Conservation (phyloP, 352 stramenopile genomes). For the Pythium grandisporangium region DNA sequence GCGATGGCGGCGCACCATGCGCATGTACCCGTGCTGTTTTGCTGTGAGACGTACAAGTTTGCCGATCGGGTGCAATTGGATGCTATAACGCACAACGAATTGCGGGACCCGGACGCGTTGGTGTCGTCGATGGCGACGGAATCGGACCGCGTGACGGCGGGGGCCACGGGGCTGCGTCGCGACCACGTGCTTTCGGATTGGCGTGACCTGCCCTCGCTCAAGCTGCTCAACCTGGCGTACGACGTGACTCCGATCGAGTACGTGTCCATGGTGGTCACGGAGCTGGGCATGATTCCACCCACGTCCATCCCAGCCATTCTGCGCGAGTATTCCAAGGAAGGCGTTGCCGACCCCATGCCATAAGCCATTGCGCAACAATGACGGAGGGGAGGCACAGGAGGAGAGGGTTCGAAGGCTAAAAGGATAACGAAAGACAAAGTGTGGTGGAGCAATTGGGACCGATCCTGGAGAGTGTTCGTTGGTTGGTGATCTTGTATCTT, state of each 20-base stretch:
- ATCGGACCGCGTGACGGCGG: conserved; percentile 27
- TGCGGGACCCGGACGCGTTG: conserved; percentile 91
- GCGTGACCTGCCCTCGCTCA: conserved; percentile 60
- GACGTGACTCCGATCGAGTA: conserved; percentile 96
- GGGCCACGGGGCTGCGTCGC: conserved; percentile 15
- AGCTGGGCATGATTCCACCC: conserved; percentile 97
- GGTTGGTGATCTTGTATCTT: too few species aligned
- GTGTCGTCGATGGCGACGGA: conserved; percentile 50
- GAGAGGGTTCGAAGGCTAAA: background rate
- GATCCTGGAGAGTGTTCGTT: too few species aligned
- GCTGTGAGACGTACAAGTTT: conserved; percentile 98
- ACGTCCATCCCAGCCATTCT: conserved; percentile 96
- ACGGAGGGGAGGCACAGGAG: background rate
- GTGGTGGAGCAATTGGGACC: too few species aligned
- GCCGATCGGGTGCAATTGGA: conserved; percentile 96
- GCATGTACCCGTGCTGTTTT: conserved; percentile 96
- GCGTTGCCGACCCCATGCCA: conserved; percentile 31
- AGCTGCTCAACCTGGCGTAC: conserved; percentile 87
- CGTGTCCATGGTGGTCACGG: conserved; percentile 96
- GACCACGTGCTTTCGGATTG: conserved; percentile 76
- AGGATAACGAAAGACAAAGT: too few species aligned
- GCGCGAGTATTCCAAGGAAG: conserved; percentile 85
- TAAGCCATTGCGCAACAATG: background rate
- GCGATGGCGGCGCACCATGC: conserved; percentile 87
- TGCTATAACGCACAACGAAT: conserved; percentile 96